Evolutionary conservation across 164 flowering plant genomes (phyloP).

Genomic region (Dillenia turbinata): DNA sequence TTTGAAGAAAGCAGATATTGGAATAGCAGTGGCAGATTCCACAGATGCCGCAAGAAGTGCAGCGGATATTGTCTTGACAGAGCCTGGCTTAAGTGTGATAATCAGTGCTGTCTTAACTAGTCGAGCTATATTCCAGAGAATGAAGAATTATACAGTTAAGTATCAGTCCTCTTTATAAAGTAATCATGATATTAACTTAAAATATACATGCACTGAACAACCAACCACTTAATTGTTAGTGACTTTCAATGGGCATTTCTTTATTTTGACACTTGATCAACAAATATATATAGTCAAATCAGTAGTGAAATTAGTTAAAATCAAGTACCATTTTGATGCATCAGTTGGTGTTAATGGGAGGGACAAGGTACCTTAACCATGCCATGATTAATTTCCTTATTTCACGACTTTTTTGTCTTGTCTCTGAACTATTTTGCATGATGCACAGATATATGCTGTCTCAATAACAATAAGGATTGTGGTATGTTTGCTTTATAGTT

Average conservation of each 20-base stretch:
- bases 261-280: no score
- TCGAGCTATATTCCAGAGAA: slow-evolving; percentile 91
- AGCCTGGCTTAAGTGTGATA: slow-evolving; percentile 88
- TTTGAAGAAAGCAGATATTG: slow-evolving; percentile 87
- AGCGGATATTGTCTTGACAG: slow-evolving; percentile 82
- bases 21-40: slow-evolving; percentile 87
- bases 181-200: neutral
- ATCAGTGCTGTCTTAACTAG: slow-evolving; percentile 84
- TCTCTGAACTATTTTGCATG: no score
- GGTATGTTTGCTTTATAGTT: slow-evolving; percentile 39
- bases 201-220: no score
- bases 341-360: no score
- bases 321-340: no score
- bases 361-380: no score
- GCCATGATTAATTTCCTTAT: no score
- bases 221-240: no score
- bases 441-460: slow-evolving; percentile 86
- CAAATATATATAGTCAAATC: no score
- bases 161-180: slow-evolving; percentile 15
- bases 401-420: no score
- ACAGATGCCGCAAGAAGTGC: slow-evolving; percentile 94
- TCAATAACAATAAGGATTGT: slow-evolving; percentile 91
- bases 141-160: slow-evolving; percentile 84
- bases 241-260: no score
- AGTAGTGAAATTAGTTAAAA: no score